Conservation (phyloP, 2,329 filamentous ascomycete genomes). For the Colletotrichum agaves region DNA sequence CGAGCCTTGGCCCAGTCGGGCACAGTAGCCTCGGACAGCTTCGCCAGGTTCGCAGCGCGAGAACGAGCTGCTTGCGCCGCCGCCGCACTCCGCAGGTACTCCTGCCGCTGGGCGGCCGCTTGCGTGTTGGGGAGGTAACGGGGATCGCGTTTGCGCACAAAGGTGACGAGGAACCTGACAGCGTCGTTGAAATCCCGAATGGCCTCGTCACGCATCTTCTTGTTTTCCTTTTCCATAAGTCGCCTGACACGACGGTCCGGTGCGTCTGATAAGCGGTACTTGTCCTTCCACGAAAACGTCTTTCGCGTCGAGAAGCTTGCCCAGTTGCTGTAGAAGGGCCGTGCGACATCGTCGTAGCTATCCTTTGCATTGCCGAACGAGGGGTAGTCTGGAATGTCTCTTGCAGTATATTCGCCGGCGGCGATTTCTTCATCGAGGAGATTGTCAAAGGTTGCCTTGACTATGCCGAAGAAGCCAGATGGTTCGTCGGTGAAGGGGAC, state of each 20-base stretch:
- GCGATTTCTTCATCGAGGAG: slow-evolving; percentile 83
- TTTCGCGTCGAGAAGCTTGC: slow-evolving; percentile 84
- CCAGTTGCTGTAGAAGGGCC: slow-evolving; percentile 86
- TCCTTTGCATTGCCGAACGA: slow-evolving; percentile 84
- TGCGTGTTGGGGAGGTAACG: slow-evolving; percentile 82
- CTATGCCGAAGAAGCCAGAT: slow-evolving; percentile 84
- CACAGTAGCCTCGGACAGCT: slow-evolving; percentile 70
- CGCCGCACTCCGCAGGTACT: slow-evolving; percentile 79
- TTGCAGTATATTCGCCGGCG: slow-evolving; percentile 75
- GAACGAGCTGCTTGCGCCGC: slow-evolving; percentile 86
- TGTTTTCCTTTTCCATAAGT: slow-evolving; percentile 96
- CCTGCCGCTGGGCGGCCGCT: slow-evolving; percentile 83
- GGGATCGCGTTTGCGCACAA: slow-evolving; percentile 91
- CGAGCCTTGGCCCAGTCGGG: slow-evolving; percentile 80
- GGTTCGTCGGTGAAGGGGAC: slow-evolving; percentile 84
- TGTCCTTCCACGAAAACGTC: slow-evolving; percentile 89
- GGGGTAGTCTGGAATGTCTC: slow-evolving; percentile 75
- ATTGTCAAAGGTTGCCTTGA: slow-evolving; percentile 81
- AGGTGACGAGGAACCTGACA: slow-evolving; percentile 85
- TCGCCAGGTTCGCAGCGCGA: slow-evolving; percentile 82
- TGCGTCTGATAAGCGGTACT: slow-evolving; percentile 84
- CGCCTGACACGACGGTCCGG: slow-evolving; percentile 86
- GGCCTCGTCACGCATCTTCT: slow-evolving; percentile 82
- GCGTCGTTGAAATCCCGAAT: slow-evolving; percentile 92
- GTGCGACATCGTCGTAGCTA: slow-evolving; percentile 79